Conservation (phyloP, 352 stramenopile genomes). For the Phytophthora aleatoria region DNA sequence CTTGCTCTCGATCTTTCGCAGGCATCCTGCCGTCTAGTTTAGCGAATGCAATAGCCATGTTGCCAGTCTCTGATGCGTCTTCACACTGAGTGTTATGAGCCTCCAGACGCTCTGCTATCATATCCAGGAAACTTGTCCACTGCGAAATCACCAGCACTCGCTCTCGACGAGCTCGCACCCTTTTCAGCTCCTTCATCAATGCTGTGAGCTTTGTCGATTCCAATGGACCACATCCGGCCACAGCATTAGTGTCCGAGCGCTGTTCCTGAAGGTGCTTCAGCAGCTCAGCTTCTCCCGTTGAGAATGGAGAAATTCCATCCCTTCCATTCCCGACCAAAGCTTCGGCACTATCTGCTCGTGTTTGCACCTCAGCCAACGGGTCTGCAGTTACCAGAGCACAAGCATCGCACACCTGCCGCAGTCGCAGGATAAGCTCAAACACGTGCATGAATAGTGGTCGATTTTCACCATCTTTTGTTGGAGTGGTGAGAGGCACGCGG, state of each 20-base stretch:
- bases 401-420: conserved; percentile 86
- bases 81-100: conserved; percentile 36
- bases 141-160: conserved; percentile 88
- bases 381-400: conserved; percentile 65
- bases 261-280: conserved; percentile 40
- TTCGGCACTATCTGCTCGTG: conserved; percentile 25
- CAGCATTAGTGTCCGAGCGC: conserved; percentile 8
- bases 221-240: conserved; percentile 12
- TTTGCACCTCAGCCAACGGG: conserved; percentile 47
- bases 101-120: conserved; percentile 61
- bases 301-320: conserved; percentile 36
- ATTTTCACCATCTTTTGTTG: conserved; percentile 26
- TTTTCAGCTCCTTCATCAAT: conserved; percentile 57
- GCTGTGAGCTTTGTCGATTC: conserved; percentile 70
- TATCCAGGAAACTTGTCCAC: conserved; percentile 86
- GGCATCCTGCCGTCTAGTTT: conserved; percentile 70
- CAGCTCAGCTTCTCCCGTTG: conserved; percentile 35
- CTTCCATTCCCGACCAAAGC: conserved; percentile 20
- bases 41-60: conserved; percentile 43
- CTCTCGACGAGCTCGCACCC: conserved; percentile 51
- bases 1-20: conserved; percentile 62
- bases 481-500: conserved; percentile 18
- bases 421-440: conserved; percentile 87
- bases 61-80: conserved; percentile 3
- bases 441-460: conserved; percentile 81